Evolutionary conservation across 2,329 filamentous ascomycete genomes (phyloP).

Genomic region (Fusarium euwallaceae): DNA sequence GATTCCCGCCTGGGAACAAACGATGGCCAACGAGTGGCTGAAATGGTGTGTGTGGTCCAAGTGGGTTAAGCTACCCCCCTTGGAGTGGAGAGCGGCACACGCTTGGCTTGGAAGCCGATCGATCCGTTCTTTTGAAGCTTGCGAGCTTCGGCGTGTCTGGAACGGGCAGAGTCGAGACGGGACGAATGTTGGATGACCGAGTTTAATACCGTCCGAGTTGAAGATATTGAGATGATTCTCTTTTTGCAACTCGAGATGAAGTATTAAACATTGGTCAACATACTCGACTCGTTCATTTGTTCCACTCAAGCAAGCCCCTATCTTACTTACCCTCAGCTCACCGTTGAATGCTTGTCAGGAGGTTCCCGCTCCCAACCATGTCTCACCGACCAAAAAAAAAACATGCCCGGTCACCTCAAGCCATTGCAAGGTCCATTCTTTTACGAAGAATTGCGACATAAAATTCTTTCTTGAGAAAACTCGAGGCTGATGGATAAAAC

Average conservation of each 20-base stretch:
- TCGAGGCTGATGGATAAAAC: not conserved
- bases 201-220: not conserved
- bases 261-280: not conserved
- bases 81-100: conserved; percentile 30
- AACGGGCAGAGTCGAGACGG: not conserved
- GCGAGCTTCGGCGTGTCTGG: not conserved
- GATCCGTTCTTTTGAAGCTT: conserved; percentile 24
- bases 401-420: conserved; percentile 27
- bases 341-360: not conserved
- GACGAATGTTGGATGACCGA: not conserved
- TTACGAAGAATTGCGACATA: not conserved
- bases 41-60: not conserved
- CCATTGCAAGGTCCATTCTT: conserved; percentile 7
- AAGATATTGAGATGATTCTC: not conserved
- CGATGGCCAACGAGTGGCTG: not conserved
- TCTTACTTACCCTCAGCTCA: not conserved
- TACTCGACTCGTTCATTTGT: not conserved
- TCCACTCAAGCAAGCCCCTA: not conserved
- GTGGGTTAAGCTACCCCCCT: conserved; percentile 23
- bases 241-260: not conserved
- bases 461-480: not conserved
- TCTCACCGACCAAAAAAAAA: conserved; percentile 22
- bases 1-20: not conserved
- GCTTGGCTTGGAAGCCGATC: conserved; percentile 31
- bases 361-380: conserved; percentile 5